A percentile compares a stretch with the other conserved stretches of the same genome.
Evolutionary conservation across 1,284 basidiomycete species (phyloP).

Genomic region (Earliella scabrosa): DNA sequence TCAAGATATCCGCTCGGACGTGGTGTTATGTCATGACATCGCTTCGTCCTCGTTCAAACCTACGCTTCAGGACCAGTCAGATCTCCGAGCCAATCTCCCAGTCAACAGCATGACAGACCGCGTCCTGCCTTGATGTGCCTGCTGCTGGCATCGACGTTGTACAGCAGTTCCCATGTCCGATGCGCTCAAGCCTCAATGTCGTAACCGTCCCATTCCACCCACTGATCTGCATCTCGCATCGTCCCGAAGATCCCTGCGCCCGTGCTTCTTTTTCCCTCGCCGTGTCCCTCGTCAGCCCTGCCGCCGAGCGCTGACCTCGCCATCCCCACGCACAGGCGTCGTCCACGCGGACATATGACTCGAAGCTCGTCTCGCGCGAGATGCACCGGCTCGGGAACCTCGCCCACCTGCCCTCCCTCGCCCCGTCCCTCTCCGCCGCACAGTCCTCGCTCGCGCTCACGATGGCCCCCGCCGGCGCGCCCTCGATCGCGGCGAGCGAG

Average conservation of each 20-base stretch:
- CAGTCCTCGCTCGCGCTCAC: conserved; percentile 33
- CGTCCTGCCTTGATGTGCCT: too few relatives aligned
- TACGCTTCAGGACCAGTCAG: too few relatives aligned
- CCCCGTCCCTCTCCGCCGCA: conserved; percentile 41
- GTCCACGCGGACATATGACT: conserved; percentile 69
- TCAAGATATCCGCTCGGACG: too few relatives aligned
- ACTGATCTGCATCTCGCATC: too few relatives aligned
- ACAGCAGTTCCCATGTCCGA: too few relatives aligned
- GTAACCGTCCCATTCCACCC: too few relatives aligned
- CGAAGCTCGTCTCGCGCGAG: conserved; percentile 73
- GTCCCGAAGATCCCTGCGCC: neutral
- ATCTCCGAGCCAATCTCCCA: too few relatives aligned
- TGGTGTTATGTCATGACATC: too few relatives aligned
- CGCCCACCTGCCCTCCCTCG: conserved; percentile 46
- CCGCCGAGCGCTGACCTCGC: neutral
- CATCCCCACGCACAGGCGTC: conserved; percentile 38
- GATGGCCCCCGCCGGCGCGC: conserved; percentile 16
- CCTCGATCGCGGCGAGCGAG: conserved; percentile 39
- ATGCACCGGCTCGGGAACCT: conserved; percentile 78
- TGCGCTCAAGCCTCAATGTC: too few relatives aligned
- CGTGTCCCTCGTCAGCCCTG: neutral
- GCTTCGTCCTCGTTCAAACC: too few relatives aligned
- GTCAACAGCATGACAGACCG: too few relatives aligned
- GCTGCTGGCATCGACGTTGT: too few relatives aligned
- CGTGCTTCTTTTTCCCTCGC: conserved; percentile 12